These are phyloP conservation scores for Quercus lobata DNA, from an alignment of 331 rosid genomes.

Conservation along the genomic window DNA sequence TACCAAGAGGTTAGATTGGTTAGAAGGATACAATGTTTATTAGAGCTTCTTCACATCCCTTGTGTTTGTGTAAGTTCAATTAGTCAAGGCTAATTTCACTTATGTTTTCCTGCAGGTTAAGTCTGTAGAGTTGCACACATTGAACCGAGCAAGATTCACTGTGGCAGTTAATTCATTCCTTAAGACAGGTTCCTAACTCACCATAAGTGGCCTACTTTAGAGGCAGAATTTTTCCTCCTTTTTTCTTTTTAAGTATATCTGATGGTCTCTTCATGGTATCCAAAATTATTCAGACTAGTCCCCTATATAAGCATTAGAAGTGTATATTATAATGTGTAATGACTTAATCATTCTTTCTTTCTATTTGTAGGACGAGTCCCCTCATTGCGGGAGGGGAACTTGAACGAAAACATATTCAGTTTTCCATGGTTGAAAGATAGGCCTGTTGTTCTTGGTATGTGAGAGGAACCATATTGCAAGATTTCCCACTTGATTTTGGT, in stretches of 20 bases:
- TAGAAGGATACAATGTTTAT: constrained; percentile 1
- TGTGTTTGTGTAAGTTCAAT: constrained; percentile 21
- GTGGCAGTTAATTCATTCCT: constrained; percentile 90
- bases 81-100: constrained; percentile 12
- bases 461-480: constrained; percentile 4
- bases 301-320: background rate
- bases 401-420: constrained; percentile 71
- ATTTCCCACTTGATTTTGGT: constrained; percentile 11
- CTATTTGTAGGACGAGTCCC: constrained; percentile 74
- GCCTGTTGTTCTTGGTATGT: constrained; percentile 86
- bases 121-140: constrained; percentile 90
- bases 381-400: constrained; percentile 79
- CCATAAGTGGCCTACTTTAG: constrained; percentile 8
- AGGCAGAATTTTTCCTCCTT: constrained; percentile 2
- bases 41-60: background rate
- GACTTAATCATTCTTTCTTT: constrained; percentile 8
- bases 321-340: background rate
- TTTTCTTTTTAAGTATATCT: background rate
- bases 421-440: constrained; percentile 87
- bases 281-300: constrained; percentile 2
- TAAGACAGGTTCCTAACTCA: constrained; percentile 59
- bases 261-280: constrained; percentile 2
- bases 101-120: constrained; percentile 53
- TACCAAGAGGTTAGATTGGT: constrained; percentile 76
- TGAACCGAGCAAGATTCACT: constrained; percentile 84